A percentile compares a stretch with the other conserved stretches of the same genome.
These are phyloP conservation scores for Wickerhamiella occidentalis DNA, from an alignment of 805 yeast genomes.

Conservation along the genomic window DNA sequence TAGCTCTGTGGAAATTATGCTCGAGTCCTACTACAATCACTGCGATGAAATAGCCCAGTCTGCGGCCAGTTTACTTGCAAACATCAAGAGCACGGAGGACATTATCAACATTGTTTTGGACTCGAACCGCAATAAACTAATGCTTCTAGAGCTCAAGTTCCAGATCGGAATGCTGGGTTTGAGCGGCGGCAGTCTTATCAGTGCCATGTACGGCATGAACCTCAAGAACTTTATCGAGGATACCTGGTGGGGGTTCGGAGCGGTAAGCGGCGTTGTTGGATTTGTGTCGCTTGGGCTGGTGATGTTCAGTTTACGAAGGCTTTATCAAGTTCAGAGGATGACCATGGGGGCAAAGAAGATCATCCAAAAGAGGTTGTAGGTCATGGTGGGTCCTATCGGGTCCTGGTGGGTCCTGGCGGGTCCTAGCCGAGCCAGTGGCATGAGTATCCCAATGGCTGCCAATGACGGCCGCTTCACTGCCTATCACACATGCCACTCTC, in stretches of 20 bases:
- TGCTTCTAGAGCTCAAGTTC: slow-evolving; percentile 75
- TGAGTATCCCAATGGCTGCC: no score
- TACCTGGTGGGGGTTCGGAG: slow-evolving; percentile 51
- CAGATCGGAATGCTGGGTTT: slow-evolving; percentile 73
- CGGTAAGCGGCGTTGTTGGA: slow-evolving; percentile 37
- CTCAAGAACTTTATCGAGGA: slow-evolving; percentile 86
- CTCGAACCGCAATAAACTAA: slow-evolving; percentile 83
- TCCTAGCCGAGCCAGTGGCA: no score
- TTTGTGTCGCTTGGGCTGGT: slow-evolving; percentile 38
- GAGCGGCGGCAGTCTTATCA: slow-evolving; percentile 68
- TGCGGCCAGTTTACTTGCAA: slow-evolving; percentile 61
- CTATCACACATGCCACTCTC: not conserved
- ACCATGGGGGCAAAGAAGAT: slow-evolving; percentile 36
- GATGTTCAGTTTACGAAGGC: slow-evolving; percentile 40
- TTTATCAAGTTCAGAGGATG: slow-evolving; percentile 57
- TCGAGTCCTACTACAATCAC: slow-evolving; percentile 84
- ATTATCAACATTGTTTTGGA: slow-evolving; percentile 86
- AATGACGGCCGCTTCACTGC: no score
- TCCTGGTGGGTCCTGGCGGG: no score
- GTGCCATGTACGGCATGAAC: slow-evolving; percentile 93
- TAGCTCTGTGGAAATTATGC: slow-evolving; percentile 75
- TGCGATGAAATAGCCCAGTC: slow-evolving; percentile 91
- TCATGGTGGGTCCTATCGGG: no score
- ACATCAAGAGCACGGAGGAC: slow-evolving; percentile 87
- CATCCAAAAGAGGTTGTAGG: not conserved